Conservation (phyloP, 768 basidiomycete genomes). For the Austroboletus festivus region DNA sequence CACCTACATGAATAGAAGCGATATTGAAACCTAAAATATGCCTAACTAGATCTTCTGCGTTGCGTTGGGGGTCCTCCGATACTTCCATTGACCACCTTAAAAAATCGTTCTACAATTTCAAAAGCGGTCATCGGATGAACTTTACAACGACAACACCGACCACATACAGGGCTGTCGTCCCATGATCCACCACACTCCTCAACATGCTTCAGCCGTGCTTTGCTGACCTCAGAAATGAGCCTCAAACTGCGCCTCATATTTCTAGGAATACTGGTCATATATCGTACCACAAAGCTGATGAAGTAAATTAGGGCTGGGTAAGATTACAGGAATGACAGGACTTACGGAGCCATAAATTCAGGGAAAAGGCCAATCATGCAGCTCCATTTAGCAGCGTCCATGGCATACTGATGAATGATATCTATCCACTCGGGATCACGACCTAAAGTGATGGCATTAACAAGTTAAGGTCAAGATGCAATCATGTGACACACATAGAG, state of each 20-base stretch:
- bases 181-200: background rate
- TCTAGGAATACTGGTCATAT: constrained; percentile 1
- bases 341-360: constrained; percentile 30
- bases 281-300: constrained; percentile 1
- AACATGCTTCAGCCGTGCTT: constrained; percentile 1
- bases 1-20: constrained; percentile 23
- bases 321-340: background rate
- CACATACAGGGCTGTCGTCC: constrained; percentile 4
- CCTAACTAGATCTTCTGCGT: constrained; percentile 19
- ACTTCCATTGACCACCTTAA: constrained; percentile 33
- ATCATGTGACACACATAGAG: constrained; percentile 5
- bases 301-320: background rate
- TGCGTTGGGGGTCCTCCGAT: constrained; percentile 12
- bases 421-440: constrained; percentile 29
- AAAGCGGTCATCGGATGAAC: background rate
- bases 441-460: background rate
- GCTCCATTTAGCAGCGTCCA: constrained; percentile 4
- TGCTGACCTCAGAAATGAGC: constrained; percentile 26
- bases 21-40: constrained; percentile 17
- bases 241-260: constrained; percentile 7
- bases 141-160: background rate
- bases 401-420: constrained; percentile 29
- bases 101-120: constrained; percentile 33
- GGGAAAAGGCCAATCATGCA: constrained; percentile 32
- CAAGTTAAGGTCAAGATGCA: background rate